These are phyloP conservation scores for Scleromitrula shiraiana DNA, from an alignment of 2,329 filamentous ascomycete species.

Conservation along the genomic window DNA sequence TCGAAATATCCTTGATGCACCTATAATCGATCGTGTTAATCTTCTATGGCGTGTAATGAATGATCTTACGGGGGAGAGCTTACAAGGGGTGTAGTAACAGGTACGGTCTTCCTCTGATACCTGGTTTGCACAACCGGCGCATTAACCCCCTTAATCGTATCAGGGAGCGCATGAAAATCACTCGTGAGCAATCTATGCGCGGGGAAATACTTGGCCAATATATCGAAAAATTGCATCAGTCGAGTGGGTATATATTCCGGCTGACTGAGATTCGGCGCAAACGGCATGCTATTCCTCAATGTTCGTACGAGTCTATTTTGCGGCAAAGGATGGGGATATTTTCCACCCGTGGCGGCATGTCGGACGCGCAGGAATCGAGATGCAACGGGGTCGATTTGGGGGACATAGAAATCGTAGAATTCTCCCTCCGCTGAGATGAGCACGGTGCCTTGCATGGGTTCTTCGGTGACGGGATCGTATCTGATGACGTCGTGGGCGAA, in stretches of 20 bases:
- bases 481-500: conserved; percentile 92
- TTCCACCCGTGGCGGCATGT: conserved; percentile 61
- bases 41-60: too few relatives aligned
- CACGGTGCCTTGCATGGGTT: conserved; percentile 81
- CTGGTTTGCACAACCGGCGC: conserved; percentile 94
- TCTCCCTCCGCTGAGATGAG: conserved; percentile 79
- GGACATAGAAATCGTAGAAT: conserved; percentile 90
- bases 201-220: conserved; percentile 81
- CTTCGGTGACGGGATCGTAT: conserved; percentile 74
- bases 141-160: conserved; percentile 77
- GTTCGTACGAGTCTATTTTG: conserved; percentile 48
- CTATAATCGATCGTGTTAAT: conserved; percentile 37
- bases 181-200: conserved; percentile 80
- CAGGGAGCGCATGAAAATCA: conserved; percentile 82
- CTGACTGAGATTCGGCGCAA: conserved; percentile 65
- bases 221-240: conserved; percentile 94
- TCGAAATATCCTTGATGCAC: conserved; percentile 99
- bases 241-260: conserved; percentile 93
- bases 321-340: conserved; percentile 53
- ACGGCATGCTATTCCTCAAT: conserved; percentile 57
- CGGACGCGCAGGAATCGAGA: conserved; percentile 78
- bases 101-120: conserved; percentile 78
- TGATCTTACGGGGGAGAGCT: conserved; percentile 29
- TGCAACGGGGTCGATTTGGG: conserved; percentile 71
- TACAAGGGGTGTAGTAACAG: conserved; percentile 84